Evolutionary conservation across 495 filamentous ascomycete species (phyloP).

Genomic region (Tuber calosporum): DNA sequence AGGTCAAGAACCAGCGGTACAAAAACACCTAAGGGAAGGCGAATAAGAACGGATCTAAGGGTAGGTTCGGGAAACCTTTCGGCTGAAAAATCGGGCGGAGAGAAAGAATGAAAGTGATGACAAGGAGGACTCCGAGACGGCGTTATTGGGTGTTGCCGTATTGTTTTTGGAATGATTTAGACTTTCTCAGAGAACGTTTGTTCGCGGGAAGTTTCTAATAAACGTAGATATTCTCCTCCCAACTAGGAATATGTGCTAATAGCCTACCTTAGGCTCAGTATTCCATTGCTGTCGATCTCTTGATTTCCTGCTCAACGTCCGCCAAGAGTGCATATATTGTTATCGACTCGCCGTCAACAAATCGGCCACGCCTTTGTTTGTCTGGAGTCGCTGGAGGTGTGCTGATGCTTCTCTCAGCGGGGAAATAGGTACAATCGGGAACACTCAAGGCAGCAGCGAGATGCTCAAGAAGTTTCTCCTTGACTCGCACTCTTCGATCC

Average conservation of each 20-base stretch:
- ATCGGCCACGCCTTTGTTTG: conserved; percentile 28
- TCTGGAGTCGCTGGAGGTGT: conserved; percentile 47
- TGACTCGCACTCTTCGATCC: conserved; percentile 59
- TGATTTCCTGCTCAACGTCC: conserved; percentile 56
- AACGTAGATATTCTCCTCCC: neutral
- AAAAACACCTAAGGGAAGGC: neutral
- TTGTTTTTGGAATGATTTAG: neutral
- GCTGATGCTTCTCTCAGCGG: conserved; percentile 10
- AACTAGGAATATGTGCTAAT: neutral
- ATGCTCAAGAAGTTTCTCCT: conserved; percentile 72
- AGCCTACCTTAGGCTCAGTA: conserved; percentile 2
- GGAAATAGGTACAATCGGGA: conserved; percentile 15
- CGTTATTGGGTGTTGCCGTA: neutral
- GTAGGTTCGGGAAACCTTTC: neutral
- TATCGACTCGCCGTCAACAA: conserved; percentile 28
- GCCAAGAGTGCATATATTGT: conserved; percentile 55
- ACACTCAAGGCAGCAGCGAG: conserved; percentile 53
- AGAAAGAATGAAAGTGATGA: neutral
- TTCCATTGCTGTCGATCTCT: conserved; percentile 16
- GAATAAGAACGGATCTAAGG: neutral
- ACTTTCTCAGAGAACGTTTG: neutral
- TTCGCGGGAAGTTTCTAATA: neutral
- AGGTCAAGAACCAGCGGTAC: neutral
- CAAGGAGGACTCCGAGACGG: neutral
- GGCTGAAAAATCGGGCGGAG: neutral